These are phyloP conservation scores for Coniochaeta sp. DNA, from an alignment of 2,329 filamentous ascomycete species.

Conservation along the genomic window DNA sequence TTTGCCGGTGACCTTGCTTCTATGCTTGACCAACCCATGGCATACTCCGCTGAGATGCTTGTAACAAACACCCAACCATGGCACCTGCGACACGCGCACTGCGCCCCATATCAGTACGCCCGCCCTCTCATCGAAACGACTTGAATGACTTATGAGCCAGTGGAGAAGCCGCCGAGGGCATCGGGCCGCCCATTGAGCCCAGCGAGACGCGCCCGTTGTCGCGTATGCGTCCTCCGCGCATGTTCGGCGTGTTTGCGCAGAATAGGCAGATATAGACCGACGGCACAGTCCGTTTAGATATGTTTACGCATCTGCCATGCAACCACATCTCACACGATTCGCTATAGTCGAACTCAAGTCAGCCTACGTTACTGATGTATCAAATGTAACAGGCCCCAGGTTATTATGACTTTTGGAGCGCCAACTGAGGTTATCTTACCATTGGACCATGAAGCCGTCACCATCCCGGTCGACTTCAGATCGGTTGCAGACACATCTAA, in stretches of 20 bases:
- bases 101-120: too few species aligned
- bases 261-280: constrained; percentile 57
- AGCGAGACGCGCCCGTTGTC: constrained; percentile 29
- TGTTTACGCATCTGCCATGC: constrained; percentile 55
- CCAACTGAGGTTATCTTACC: constrained; percentile 33
- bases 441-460: constrained; percentile 54
- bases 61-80: too few species aligned
- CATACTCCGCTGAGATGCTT: background rate
- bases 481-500: constrained; percentile 51
- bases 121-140: constrained; percentile 32
- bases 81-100: too few species aligned
- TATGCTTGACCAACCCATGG: background rate
- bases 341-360: constrained; percentile 24
- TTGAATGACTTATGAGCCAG: constrained; percentile 36
- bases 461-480: constrained; percentile 32
- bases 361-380: background rate
- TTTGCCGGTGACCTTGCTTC: background rate
- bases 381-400: too few species aligned
- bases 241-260: constrained; percentile 52
- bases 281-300: constrained; percentile 48
- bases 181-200: constrained; percentile 13
- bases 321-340: constrained; percentile 60
- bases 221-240: constrained; percentile 38
- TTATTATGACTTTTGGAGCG: too few species aligned
- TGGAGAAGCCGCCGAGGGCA: constrained; percentile 24